Conservation (phyloP, 2,329 filamentous ascomycete genomes). For the Cercospora zeina region DNA sequence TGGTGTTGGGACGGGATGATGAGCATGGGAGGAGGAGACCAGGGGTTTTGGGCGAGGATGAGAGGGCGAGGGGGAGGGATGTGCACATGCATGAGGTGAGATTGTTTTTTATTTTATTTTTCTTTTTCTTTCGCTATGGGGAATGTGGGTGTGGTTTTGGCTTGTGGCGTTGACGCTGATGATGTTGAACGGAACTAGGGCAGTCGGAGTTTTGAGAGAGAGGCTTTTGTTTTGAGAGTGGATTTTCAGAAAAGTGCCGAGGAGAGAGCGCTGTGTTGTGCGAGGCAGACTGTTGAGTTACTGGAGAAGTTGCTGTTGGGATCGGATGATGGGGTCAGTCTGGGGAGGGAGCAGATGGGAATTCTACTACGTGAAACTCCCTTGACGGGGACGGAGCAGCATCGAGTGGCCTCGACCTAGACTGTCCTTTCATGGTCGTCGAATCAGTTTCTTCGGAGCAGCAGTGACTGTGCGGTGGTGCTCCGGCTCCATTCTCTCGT, state of each 20-base stretch:
- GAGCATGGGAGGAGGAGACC: not conserved
- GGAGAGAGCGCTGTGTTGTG: slow-evolving; percentile 11
- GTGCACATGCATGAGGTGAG: slow-evolving; percentile 19
- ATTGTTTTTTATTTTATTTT: not conserved
- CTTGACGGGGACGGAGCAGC: slow-evolving; percentile 21
- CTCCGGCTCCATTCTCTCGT: too few relatives aligned
- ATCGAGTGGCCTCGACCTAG: slow-evolving; percentile 3
- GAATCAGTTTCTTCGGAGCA: not conserved
- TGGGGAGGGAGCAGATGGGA: slow-evolving; percentile 18
- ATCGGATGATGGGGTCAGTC: not conserved
- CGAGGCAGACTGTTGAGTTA: not conserved
- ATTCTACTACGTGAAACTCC: slow-evolving; percentile 8
- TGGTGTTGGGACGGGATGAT: not conserved
- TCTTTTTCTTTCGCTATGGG: too few relatives aligned
- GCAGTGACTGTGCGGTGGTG: not conserved
- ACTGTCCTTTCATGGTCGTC: not conserved
- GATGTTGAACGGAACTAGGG: not conserved
- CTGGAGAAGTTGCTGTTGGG: slow-evolving; percentile 12
- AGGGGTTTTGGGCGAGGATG: slow-evolving; percentile 18
- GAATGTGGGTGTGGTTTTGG: not conserved
- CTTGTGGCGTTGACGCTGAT: not conserved
- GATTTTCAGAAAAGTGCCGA: slow-evolving; percentile 19
- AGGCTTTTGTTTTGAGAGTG: slow-evolving; percentile 20
- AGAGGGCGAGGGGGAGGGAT: slow-evolving; percentile 17
- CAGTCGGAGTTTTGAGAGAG: slow-evolving; percentile 10